Base-by-base conservation (phyloP, 2,329 filamentous ascomycete species). In the Keithomyces neogunnii region DNA sequence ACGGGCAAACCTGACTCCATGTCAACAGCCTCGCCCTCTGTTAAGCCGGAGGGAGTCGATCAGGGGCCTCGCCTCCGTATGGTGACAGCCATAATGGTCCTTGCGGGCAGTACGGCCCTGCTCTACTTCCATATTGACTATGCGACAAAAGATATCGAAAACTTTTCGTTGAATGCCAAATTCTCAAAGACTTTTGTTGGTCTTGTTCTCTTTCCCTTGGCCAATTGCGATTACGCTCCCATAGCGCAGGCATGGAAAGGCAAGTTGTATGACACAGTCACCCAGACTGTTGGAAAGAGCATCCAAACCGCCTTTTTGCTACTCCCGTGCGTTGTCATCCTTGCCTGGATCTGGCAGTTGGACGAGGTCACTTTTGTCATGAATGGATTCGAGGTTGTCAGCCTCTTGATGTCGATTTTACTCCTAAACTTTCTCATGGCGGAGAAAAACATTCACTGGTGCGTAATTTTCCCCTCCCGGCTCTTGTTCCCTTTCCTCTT, bases 341-440 rank as follows among this genome's bases (percentile, higher is more conserved):
- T 49, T 5, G 48, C 48, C 13, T 49, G 48, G 48, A 35, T 19
- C 28, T 33, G 39, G 38, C 13, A 26, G 8, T 26, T 49, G 7
- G 39, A 35, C 48, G 36, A 49, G 19, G 48, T 49, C 29, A 49
- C 39, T 6, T n/a, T 49, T 5, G 39, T 49, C 29, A 44, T 49
- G 26, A 28, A 49, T 32, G 48, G 48, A 7, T 49, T 49, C 39
- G 48, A 49, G 40, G 48, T 49, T 4, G 39, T 49, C 19, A 49
- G 48, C 40, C 38, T 49, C 10, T 49, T 49, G 11, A 39, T 31
- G 13, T 10, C 48, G 4, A 29, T 49, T 4, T 29, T 47, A 6
- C 45, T 47, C 6, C n/a, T 47, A 3, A 47, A 47, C n/a, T 11
- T 47, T 6, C 45, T 47, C 32, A 47, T 47, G 33, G 19, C 38